Base-by-base conservation (phyloP, 73 alveolate genomes). In the Tetrahymena borealis region DNA sequence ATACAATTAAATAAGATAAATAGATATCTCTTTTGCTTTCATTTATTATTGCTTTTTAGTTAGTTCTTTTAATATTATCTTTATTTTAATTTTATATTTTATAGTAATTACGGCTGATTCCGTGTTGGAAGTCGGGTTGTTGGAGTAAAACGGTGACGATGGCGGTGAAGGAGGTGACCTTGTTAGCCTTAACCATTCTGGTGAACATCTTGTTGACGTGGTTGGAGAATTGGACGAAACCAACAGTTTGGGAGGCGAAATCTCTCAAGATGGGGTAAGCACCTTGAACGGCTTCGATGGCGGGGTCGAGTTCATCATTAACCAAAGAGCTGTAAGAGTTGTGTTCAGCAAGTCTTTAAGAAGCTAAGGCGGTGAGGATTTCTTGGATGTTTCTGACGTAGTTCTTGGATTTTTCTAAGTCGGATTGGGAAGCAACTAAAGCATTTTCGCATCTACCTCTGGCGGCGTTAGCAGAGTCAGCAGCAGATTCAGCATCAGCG, bases 201-300 rank as follows among this genome's bases (percentile, higher is more conserved):
- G 28, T 16, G 85, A 60, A 60, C 85, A 60, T 60, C 85, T 60
- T 60, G 85, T 60, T 60, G 85, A 60, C 28, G 85, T 60, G 85
- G 85, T 60, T 60, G 13, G 85, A 60, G 85, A 60, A 60, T 60
- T 60, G 31, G 85, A 60, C 85, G 85, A 60, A 60, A 35, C 37
- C 4, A 6, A 60, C 85, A n/a, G 85, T 60, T 60, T 60, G 85
- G 85, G 85, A 60, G 28, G 85, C 85, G 85, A 60, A 60, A 35
- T 60, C 85, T 24, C 85, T 60, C 85, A 60, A 60, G 85, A 60
- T 60, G 85, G 85, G 85, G 38, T 60, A 60, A 60, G 85, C 85
- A 60, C 85, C 85, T 60, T 60, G 38, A 35, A 60, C 85, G 85
- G 85, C 85, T 24, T 60, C 85, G 85, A 60, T 60, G 85, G 85